phyloP scores from a whole-genome alignment of 345 rosid genomes.

The Hibiscus syriacus region DNA sequence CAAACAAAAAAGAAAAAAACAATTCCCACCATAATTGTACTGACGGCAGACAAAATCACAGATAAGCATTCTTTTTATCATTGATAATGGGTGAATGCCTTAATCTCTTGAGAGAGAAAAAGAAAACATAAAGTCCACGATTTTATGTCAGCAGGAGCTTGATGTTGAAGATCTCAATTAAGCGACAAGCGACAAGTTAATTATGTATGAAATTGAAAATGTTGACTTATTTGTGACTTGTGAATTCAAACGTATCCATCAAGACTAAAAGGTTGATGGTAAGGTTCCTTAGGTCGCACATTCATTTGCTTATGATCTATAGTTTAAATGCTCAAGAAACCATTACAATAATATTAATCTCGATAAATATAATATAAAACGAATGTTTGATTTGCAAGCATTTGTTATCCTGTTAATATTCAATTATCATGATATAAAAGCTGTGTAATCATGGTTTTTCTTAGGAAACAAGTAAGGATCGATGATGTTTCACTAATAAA shows the following conservation, averaged over 20 bases:
- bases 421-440: neutral
- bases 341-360: neutral
- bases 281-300: neutral
- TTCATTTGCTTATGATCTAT: neutral
- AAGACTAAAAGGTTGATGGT: neutral
- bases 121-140: no score
- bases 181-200: conserved; percentile 4
- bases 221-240: neutral
- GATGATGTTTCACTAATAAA: neutral
- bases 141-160: neutral
- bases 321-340: neutral
- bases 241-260: conserved; percentile 1
- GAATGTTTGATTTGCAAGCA: neutral
- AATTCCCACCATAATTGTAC: neutral
- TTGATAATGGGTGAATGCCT: no score
- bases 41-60: conserved; percentile 4
- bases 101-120: no score
- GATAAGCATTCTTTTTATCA: neutral
- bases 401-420: neutral
- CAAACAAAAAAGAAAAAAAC: neutral
- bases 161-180: neutral
- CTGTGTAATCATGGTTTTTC: neutral
- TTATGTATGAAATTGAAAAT: neutral
- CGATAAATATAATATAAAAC: neutral
- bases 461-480: conserved; percentile 5